Evolutionary conservation across 2,329 filamentous ascomycete species (phyloP), one percentile per base, ranked within the genome.

Genomic region (Colletotrichum cordylinicola): DNA sequence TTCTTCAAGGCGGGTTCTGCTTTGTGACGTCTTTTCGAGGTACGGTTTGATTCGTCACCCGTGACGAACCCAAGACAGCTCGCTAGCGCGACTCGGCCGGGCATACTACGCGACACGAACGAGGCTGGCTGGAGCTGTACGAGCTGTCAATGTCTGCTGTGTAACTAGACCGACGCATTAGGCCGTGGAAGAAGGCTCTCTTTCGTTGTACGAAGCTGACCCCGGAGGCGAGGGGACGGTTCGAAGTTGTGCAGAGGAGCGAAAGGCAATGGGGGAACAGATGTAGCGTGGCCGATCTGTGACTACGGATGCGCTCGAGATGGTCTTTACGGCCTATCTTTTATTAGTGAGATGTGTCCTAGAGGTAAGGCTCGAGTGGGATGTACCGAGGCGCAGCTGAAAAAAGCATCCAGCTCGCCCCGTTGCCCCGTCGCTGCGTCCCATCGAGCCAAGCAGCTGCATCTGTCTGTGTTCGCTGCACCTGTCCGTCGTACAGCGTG

Each of bases 121-220:
- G 64, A 65, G 37, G 68, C 39, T 27, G 68, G 61, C 29, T 21
- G 55, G 73, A 55, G 33, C 56, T 62, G 64, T 74, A 35, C 70
- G 74, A 74, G 65, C 58, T 76, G 74, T 69, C 64, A 74, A 65
- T 43, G 21, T 21, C 70, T 74, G 64, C 43, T 9, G 64, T 69
- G 64, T 24, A 72, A 69, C 70, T 29, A 31, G n/a, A 16, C 33
- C 52, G 33, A 58, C 27, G 73, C 62, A 52, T 31, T 39, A 29
- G 58, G 74, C 58, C 64, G 27, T 35, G 27, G 48, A 24, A 18
- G 18, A 29, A 52, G 29, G 60, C 21, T 18, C 33, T 62, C 48
- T 48, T 52, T 35, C 8, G 67, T 69, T 69, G 21, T 31, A 62
- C 58, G 35, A 62, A 55, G 55, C 67, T n/a, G 24, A 31, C 33